Conservation (phyloP, 371 early-diverging fungal genomes). For the Mortierella sp. region DNA sequence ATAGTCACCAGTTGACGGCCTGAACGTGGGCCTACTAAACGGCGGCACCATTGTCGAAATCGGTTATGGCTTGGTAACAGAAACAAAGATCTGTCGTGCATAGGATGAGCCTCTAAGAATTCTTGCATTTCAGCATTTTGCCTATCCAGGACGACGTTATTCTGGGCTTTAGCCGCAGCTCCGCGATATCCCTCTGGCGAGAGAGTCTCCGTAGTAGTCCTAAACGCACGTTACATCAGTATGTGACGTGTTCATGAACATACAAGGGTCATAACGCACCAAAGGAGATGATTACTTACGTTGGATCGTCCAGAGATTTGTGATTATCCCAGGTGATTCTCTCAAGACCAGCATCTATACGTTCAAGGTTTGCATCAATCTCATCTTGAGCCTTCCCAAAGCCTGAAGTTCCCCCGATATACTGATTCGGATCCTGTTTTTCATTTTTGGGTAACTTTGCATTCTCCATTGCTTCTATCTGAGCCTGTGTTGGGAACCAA, state of each 20-base stretch:
- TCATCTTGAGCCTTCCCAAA: constrained; percentile 50
- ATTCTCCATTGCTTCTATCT: constrained; percentile 28
- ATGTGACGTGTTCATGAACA: neutral
- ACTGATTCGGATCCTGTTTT: constrained; percentile 8
- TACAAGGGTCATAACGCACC: neutral
- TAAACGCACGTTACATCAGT: neutral
- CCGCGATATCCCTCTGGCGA: constrained; percentile 24
- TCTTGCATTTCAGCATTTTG: constrained; percentile 58
- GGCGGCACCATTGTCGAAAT: constrained; percentile 71
- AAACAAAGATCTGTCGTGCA: constrained; percentile 73
- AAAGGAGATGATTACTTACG: constrained; percentile 9
- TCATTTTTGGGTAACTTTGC: constrained; percentile 11
- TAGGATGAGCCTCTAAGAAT: constrained; percentile 72
- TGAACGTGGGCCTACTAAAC: constrained; percentile 63
- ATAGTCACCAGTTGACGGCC: constrained; percentile 41
- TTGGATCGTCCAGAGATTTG: constrained; percentile 11
- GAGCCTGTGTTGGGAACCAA: constrained; percentile 47
- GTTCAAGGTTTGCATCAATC: constrained; percentile 47
- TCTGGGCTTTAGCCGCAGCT: constrained; percentile 32
- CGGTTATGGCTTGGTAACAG: constrained; percentile 64
- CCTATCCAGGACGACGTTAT: constrained; percentile 58
- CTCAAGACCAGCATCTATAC: constrained; percentile 44
- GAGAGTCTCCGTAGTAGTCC: neutral
- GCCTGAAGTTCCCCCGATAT: constrained; percentile 11
- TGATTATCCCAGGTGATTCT: constrained; percentile 48